These are phyloP conservation scores for Xylariaceae sp. DNA, from an alignment of 2,329 filamentous ascomycete species.

Conservation along the genomic window DNA sequence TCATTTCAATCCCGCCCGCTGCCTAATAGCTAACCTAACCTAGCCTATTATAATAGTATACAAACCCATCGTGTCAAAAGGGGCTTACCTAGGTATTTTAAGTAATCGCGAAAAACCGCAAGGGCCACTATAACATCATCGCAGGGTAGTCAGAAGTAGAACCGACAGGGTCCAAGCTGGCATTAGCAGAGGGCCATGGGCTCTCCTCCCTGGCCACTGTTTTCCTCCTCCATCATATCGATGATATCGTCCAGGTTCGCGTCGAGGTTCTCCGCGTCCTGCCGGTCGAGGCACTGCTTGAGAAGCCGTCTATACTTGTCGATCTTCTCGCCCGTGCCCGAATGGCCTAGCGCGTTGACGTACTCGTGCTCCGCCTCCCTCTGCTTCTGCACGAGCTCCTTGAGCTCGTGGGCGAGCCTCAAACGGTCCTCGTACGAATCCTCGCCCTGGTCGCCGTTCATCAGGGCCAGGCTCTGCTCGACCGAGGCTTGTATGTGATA, in stretches of 20 bases:
- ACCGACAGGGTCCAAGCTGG: not conserved
- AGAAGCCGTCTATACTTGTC: conserved; percentile 68
- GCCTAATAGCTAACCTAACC: no score
- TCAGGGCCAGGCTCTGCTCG: conserved; percentile 43
- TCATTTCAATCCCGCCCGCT: no score
- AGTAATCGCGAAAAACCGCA: no score
- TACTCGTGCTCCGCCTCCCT: conserved; percentile 60
- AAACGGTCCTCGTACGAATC: conserved; percentile 52
- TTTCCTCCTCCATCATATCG: conserved; percentile 59
- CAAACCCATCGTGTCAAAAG: no score
- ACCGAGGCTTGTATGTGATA: conserved; percentile 48
- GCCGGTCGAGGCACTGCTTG: conserved; percentile 60
- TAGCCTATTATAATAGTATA: no score
- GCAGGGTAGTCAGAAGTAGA: not conserved
- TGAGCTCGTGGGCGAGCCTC: conserved; percentile 52
- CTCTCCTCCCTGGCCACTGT: conserved; percentile 43
- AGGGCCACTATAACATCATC: no score
- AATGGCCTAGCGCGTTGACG: conserved; percentile 60
- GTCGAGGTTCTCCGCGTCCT: conserved; percentile 64
- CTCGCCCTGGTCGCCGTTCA: conserved; percentile 43
- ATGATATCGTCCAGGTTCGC: conserved; percentile 56
- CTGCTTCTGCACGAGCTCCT: conserved; percentile 53
- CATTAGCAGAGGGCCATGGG: conserved; percentile 24
- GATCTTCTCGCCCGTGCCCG: conserved; percentile 67
- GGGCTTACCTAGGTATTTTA: no score